Evolutionary conservation across 495 filamentous ascomycete genomes (phyloP), one percentile per base, ranked within the genome.

Genomic region (Aspergillus affinis): DNA sequence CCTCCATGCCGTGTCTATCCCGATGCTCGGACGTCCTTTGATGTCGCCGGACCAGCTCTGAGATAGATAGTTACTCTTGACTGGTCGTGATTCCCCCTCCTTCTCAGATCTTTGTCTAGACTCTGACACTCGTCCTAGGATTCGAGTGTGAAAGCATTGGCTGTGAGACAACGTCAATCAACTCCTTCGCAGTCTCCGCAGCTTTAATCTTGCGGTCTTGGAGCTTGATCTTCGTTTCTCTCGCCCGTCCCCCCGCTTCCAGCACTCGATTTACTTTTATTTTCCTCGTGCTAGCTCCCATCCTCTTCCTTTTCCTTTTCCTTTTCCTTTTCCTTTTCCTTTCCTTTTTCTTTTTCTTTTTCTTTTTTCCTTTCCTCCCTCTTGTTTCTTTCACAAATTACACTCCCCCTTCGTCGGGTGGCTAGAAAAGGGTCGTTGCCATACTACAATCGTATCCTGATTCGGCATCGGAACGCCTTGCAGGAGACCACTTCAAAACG

Each of bases 1-100:
- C 52, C 60, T 51, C 59, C 57, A 56, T 61, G 62, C 68, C 68
- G 63, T 70, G 68, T 55, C 46, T 49, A 58, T 21, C 48, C 49
- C 29, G 61, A 48, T 58, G 49, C 51, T 23, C 46, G 60, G 21
- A 52, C 61, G 56, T 55, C 51, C 27, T 44, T 56, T 21, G 48
- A 23, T 20, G 23, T 44, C 48, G 29, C 47, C 62, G 47, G 44
- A 55, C 62, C 57, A 47, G 61, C 57, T 51, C 48, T 30, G 45
- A 52, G 36, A 41, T 15, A 41, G 36, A 41, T 49, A 55, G 46
- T 54, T 26, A 48, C 48, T 55, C 56, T 52, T 54, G 49, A 58
- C 56, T 53, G 47, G 60, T 32, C 26, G 57, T 56, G 65, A 65
- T 58, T 53, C 46, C 59, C 53, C 60, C 30, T 55, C 49, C 48